Conservation (phyloP, 306 rosid genomes). For the Canavalia gladiata region DNA sequence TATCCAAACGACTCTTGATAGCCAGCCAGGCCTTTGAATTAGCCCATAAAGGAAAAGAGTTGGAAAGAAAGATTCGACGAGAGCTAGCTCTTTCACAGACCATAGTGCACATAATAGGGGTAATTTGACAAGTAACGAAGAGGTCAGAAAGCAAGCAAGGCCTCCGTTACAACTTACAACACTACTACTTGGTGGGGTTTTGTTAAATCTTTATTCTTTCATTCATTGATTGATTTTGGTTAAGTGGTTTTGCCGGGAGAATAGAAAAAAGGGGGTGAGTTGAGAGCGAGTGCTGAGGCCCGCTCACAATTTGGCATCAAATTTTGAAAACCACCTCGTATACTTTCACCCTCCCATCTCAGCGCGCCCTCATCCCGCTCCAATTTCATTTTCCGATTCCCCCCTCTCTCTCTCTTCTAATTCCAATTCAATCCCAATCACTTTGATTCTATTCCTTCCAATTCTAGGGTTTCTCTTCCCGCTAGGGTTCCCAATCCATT, state of each 20-base stretch:
- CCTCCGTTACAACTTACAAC: too few species aligned
- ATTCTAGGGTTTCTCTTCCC: constrained; percentile 56
- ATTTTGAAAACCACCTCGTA: constrained; percentile 54
- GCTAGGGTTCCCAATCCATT: constrained; percentile 49
- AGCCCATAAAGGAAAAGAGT: too few species aligned
- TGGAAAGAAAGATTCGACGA: too few species aligned
- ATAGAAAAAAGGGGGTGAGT: background rate
- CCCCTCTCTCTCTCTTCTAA: constrained; percentile 5
- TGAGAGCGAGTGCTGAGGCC: constrained; percentile 35
- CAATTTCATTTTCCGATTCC: constrained; percentile 43
- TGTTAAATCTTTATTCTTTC: background rate
- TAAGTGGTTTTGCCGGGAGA: constrained; percentile 52
- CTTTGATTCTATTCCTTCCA: constrained; percentile 3
- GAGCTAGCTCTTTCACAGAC: too few species aligned
- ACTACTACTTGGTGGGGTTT: background rate
- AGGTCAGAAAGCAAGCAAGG: too few species aligned
- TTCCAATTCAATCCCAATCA: background rate
- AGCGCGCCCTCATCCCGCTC: constrained; percentile 54
- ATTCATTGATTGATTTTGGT: background rate
- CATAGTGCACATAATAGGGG: too few species aligned
- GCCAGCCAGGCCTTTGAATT: too few species aligned
- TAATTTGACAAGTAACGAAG: too few species aligned
- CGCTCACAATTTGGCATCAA: constrained; percentile 66
- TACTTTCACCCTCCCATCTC: background rate
- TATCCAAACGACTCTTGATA: too few species aligned